Percentiles rank a stretch among this genome's conserved stretches.
Conservation (phyloP, 179 eudicot genomes). For the Vitellaria paradoxa region DNA sequence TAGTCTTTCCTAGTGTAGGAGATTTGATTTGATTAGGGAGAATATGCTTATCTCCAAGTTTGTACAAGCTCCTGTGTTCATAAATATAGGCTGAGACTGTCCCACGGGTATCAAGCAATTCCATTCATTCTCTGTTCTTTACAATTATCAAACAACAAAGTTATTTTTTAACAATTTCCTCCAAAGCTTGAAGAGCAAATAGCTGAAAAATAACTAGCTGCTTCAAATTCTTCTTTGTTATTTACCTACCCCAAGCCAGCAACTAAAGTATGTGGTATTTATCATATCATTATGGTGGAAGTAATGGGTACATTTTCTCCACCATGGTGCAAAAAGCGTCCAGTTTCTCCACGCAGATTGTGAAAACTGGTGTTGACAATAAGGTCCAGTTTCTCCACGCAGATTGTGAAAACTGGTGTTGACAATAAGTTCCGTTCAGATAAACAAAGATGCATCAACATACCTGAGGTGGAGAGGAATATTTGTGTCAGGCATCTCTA, state of each 20-base stretch:
- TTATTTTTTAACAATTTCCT: conserved; percentile 2
- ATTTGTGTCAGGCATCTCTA: neutral
- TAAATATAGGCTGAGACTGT: too few relatives aligned
- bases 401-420: neutral
- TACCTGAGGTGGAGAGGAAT: neutral
- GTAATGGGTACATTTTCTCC: neutral
- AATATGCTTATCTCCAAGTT: too few relatives aligned
- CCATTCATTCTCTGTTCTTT: too few relatives aligned
- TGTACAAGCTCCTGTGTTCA: too few relatives aligned
- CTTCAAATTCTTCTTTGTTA: neutral
- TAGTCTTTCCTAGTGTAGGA: too few relatives aligned
- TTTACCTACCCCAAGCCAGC: conserved; percentile 1
- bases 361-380: neutral
- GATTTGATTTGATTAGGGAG: too few relatives aligned
- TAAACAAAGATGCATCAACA: neutral
- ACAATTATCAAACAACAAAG: neutral
- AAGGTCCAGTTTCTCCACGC: neutral
- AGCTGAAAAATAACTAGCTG: neutral
- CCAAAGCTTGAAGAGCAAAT: neutral
- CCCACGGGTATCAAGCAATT: too few relatives aligned
- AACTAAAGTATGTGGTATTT: neutral
- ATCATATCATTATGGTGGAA: neutral
- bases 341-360: neutral
- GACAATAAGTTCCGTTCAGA: neutral
- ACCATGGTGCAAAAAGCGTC: neutral